phyloP scores from a whole-genome alignment of 192 early-diverging fungal genomes.

The Backusella tuberculispora region DNA sequence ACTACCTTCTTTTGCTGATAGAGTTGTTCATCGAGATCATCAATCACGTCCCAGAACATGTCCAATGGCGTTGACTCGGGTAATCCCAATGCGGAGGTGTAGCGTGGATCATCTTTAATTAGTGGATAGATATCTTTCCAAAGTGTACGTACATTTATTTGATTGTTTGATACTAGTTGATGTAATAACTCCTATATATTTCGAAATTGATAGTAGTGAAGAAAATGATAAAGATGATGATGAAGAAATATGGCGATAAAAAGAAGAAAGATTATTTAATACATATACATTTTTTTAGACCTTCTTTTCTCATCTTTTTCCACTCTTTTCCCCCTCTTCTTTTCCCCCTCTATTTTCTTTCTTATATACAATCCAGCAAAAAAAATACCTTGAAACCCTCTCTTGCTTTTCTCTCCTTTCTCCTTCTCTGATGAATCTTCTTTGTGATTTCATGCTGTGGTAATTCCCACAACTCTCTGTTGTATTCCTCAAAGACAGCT shows the following conservation, averaged over 20 bases:
- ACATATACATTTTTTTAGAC: background rate
- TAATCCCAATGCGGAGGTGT: conserved; percentile 74
- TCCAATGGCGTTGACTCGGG: conserved; percentile 87
- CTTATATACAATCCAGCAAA: too few species aligned
- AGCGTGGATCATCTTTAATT: conserved; percentile 73
- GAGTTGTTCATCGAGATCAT: conserved; percentile 77
- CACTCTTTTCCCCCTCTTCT: conserved; percentile 16
- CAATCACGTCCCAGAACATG: conserved; percentile 90
- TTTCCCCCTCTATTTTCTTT: background rate
- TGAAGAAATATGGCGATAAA: background rate
- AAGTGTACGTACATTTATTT: conserved; percentile 70
- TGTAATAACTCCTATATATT: conserved; percentile 58
- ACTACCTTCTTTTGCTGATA: conserved; percentile 71
- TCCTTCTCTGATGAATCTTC: conserved; percentile 19
- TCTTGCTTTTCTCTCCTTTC: conserved; percentile 75
- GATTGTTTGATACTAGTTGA: conserved; percentile 57
- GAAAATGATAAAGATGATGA: background rate
- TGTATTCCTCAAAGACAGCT: conserved; percentile 78
- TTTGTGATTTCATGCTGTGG: conserved; percentile 36
- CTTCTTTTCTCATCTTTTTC: background rate
- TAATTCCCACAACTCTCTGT: conserved; percentile 68
- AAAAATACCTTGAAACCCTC: conserved; percentile 61
- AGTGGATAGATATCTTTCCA: conserved; percentile 88
- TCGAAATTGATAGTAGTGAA: background rate
- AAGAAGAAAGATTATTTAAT: background rate